Evolutionary conservation across 2,329 filamentous ascomycete species (phyloP).

Genomic region (Alternaria metachromatica): DNA sequence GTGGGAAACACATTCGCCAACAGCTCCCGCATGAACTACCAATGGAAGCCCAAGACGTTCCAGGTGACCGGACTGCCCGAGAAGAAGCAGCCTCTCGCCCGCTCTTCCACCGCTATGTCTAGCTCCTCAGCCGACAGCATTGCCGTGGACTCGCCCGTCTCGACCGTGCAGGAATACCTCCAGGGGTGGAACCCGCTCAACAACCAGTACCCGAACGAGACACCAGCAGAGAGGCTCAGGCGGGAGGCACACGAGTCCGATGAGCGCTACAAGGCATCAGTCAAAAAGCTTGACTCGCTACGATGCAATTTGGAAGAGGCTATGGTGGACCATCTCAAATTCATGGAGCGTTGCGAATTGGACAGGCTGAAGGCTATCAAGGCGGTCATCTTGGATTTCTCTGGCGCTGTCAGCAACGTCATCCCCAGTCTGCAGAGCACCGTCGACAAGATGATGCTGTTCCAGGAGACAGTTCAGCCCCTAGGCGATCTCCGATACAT

Average conservation of each 20-base stretch:
- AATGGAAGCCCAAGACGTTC: constrained; percentile 94
- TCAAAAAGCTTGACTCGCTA: constrained; percentile 86
- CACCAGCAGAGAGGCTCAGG: constrained; percentile 81
- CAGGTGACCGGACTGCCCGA: constrained; percentile 86
- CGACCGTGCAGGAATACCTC: constrained; percentile 86
- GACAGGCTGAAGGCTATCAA: constrained; percentile 98
- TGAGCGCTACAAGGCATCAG: constrained; percentile 87
- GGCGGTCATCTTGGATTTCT: constrained; percentile 96
- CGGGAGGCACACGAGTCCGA: constrained; percentile 90
- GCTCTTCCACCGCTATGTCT: constrained; percentile 74
- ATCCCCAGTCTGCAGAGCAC: constrained; percentile 95
- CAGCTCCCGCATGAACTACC: constrained; percentile 96
- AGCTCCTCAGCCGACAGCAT: constrained; percentile 51
- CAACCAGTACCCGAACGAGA: constrained; percentile 91
- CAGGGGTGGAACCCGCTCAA: constrained; percentile 93
- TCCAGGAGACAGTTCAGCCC: constrained; percentile 98
- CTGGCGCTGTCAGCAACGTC: constrained; percentile 95
- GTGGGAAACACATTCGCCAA: constrained; percentile 96
- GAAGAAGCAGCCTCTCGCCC: constrained; percentile 75
- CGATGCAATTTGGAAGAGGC: constrained; percentile 95
- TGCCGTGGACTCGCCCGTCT: constrained; percentile 79
- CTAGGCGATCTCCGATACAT: constrained; percentile 88
- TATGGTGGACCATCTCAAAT: constrained; percentile 89
- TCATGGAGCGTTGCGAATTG: constrained; percentile 95
- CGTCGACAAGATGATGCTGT: constrained; percentile 98